Base-by-base conservation (phyloP, 2,329 filamentous ascomycete species). In the Exserohilum turcica region DNA sequence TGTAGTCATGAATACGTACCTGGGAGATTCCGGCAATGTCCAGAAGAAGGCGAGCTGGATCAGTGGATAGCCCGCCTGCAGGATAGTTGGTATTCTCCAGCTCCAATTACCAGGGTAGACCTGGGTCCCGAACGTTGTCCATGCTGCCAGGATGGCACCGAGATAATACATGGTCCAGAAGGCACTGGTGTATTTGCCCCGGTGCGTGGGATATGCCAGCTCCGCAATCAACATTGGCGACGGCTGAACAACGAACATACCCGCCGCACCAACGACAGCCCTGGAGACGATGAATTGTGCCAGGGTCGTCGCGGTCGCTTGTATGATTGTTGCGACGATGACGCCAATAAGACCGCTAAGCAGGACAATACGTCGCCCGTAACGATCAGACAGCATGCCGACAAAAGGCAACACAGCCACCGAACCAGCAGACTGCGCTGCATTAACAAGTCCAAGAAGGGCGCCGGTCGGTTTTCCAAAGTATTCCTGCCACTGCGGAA, bases 181-280 rank as follows among this genome's bases (percentile, higher is more conserved):
- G 54, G 85, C 76, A 24, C 81, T 84, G 2, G 82, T 83, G 61
- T 84, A 77, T 15, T 81, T 77, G 24, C 83, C 84, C 57, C 84
- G 78, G 63, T 83, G 84, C 5, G 79, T 78, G 0, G 84, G 84
- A 61, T 86, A 84, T 2, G 82, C 77, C 24, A 85, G 71, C 66
- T 87, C 84, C 37, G 83, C 79, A 19, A 80, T 79, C 57, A 83
- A 82, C 16, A 80, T 77, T 1, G 83, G 82, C 0, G 77, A 81
- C 3, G 82, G n/a, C 78, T 78, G 5, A 78, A 79, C 40, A 6
- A 46, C 37, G 47, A 86, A 80, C 6, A 78, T 77, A 28, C 80
- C 80, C 19, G 83, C 83, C 48, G 72, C 71, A 1, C 69, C 71
- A 40, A 74, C 64, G n/a, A 74, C 51, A 52, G 68, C 72, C 9